phyloP scores from a whole-genome alignment of 108 stramenopile species.

The Skeletonema grethae region DNA sequence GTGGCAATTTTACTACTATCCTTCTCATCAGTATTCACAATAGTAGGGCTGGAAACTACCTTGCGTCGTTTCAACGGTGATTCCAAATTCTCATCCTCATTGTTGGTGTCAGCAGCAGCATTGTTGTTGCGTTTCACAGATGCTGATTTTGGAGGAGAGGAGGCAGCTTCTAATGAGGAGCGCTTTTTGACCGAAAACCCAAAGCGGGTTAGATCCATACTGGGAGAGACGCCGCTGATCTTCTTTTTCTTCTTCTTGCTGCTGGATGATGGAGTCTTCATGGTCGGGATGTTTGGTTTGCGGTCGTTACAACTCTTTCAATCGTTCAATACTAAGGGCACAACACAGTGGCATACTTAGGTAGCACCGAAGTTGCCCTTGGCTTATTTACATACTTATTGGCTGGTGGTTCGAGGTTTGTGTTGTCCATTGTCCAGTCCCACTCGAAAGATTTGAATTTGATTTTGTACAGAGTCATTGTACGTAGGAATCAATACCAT shows the following conservation, averaged over 20 bases:
- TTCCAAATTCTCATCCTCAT: neutral
- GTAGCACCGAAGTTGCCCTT: too few relatives aligned
- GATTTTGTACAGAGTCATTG: too few relatives aligned
- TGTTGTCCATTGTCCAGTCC: too few relatives aligned
- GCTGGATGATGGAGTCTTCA: constrained; percentile 1
- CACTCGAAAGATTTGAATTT: too few relatives aligned
- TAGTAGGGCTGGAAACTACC: neutral
- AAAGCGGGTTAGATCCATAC: neutral
- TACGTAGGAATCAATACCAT: too few relatives aligned
- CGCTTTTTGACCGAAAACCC: constrained; percentile 2
- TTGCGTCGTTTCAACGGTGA: neutral
- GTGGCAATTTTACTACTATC: neutral
- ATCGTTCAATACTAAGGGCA: too few relatives aligned
- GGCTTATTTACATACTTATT: too few relatives aligned
- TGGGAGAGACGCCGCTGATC: neutral
- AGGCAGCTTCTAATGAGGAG: neutral
- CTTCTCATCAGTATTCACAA: neutral
- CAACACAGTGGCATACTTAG: too few relatives aligned
- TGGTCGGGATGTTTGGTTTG: neutral
- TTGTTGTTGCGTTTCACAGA: neutral
- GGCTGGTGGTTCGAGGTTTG: too few relatives aligned
- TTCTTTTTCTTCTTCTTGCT: constrained; percentile 6
- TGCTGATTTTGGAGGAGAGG: neutral
- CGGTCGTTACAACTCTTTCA: too few relatives aligned
- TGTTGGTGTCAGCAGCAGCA: neutral